Evolutionary conservation across 2,329 filamentous ascomycete genomes (phyloP).

Genomic region (Chrysoporthe puriensis): DNA sequence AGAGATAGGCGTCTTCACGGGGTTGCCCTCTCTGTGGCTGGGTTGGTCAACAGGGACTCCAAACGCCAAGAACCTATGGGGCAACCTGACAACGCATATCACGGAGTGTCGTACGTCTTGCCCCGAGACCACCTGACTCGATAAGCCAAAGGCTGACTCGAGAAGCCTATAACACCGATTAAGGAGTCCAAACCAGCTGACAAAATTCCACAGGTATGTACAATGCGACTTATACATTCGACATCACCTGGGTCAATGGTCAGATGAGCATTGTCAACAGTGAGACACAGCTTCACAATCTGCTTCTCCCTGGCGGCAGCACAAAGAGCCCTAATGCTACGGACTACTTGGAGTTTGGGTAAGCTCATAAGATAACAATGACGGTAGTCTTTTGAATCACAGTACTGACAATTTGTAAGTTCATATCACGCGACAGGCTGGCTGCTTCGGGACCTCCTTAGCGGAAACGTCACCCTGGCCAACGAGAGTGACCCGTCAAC

Average conservation of each 20-base stretch:
- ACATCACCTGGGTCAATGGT: conserved; percentile 20
- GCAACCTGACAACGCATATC: conserved; percentile 20
- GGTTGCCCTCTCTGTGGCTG: conserved; percentile 27
- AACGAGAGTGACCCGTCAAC: conserved; percentile 18
- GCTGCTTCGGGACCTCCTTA: conserved; percentile 24
- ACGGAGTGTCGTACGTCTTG: conserved; percentile 20
- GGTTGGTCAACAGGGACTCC: conserved; percentile 23
- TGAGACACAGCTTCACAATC: conserved; percentile 1
- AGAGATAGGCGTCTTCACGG: conserved; percentile 24
- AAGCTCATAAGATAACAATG: neutral
- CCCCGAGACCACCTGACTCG: neutral
- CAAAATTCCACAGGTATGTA: conserved; percentile 8
- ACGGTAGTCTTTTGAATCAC: neutral
- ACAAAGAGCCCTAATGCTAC: conserved; percentile 18
- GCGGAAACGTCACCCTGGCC: conserved; percentile 25
- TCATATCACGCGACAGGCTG: conserved; percentile 27
- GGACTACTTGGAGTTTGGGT: conserved; percentile 28
- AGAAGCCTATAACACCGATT: neutral
- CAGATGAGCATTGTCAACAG: conserved; percentile 19
- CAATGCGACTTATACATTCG: conserved; percentile 26
- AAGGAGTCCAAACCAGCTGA: neutral
- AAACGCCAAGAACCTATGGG: conserved; percentile 18
- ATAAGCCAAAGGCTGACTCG: neutral
- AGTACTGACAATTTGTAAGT: conserved; percentile 1
- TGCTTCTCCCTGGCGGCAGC: conserved; percentile 22